Evolutionary conservation across 2,329 filamentous ascomycete genomes (phyloP).

Genomic region (Pseudogymnoascus sp.): DNA sequence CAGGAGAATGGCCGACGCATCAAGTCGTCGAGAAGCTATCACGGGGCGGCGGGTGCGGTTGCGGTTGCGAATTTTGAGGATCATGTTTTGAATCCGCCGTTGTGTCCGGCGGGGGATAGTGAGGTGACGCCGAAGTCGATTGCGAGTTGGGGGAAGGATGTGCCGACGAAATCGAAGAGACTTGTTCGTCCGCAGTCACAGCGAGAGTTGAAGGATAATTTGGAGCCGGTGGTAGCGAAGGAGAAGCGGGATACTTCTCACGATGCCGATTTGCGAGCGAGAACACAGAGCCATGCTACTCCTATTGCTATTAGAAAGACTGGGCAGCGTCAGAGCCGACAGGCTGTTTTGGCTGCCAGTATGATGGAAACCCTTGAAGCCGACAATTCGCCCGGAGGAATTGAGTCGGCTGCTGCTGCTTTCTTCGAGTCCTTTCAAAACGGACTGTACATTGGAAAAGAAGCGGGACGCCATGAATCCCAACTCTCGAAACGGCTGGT

Average conservation of each 20-base stretch:
- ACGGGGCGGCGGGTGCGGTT: constrained; percentile 22
- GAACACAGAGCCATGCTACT: neutral
- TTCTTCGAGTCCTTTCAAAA: neutral
- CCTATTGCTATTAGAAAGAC: neutral
- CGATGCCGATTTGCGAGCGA: constrained; percentile 1
- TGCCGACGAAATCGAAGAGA: neutral
- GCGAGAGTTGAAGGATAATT: neutral
- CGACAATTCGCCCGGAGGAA: neutral
- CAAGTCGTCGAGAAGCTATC: constrained; percentile 35
- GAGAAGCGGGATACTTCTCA: neutral
- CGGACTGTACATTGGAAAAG: neutral
- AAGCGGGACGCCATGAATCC: neutral
- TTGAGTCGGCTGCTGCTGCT: neutral
- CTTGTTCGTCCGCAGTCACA: neutral
- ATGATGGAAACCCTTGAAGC: neutral
- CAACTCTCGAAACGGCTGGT: neutral
- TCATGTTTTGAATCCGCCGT: constrained; percentile 1
- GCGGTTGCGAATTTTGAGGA: constrained; percentile 19
- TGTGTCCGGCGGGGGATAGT: neutral
- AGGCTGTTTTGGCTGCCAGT: neutral
- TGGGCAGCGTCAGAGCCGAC: neutral
- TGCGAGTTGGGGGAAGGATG: neutral
- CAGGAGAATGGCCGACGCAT: constrained; percentile 45
- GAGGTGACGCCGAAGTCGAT: neutral
- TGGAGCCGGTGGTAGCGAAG: neutral